Conservation (phyloP, 1,284 basidiomycete genomes). For the Filobasidium uniguttulatum region DNA sequence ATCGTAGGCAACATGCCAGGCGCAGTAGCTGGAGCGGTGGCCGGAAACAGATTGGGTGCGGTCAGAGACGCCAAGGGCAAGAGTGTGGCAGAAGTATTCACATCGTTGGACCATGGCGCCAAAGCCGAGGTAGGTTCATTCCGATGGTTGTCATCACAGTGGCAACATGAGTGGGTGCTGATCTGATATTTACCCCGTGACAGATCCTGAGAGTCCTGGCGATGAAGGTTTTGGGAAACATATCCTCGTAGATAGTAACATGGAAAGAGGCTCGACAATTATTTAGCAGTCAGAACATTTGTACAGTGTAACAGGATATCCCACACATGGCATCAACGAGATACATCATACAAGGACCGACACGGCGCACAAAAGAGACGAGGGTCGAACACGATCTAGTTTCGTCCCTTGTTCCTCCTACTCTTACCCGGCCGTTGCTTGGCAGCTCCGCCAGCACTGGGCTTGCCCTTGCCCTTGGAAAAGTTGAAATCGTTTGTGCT, state of each 20-base stretch:
- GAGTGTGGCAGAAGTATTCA: conserved; percentile 82
- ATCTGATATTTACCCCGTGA: not conserved
- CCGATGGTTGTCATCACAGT: not conserved
- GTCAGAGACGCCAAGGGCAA: conserved; percentile 80
- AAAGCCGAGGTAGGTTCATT: conserved; percentile 60
- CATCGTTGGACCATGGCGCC: conserved; percentile 58
- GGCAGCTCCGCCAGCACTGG: conserved; percentile 22
- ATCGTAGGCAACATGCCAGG: conserved; percentile 81
- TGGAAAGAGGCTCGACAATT: not conserved
- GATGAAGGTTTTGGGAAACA: conserved; percentile 69
- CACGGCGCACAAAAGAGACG: too few species aligned
- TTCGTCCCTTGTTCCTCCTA: conserved; percentile 17
- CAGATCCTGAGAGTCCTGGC: conserved; percentile 81
- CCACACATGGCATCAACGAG: not conserved
- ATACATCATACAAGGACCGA: not conserved
- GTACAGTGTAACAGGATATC: not conserved
- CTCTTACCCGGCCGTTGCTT: conserved; percentile 26
- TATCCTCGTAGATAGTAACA: not conserved
- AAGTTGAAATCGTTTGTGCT: conserved; percentile 59
- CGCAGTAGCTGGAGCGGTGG: conserved; percentile 46
- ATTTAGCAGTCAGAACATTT: not conserved
- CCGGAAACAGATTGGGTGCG: conserved; percentile 72
- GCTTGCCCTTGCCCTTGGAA: conserved; percentile 34
- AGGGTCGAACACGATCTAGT: not conserved
- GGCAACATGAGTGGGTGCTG: too few species aligned